A percentile compares a stretch with the other conserved stretches of the same genome.
These are phyloP conservation scores for Umbelopsis sp. DNA, from an alignment of 371 early-diverging fungal genomes.

Conservation along the genomic window DNA sequence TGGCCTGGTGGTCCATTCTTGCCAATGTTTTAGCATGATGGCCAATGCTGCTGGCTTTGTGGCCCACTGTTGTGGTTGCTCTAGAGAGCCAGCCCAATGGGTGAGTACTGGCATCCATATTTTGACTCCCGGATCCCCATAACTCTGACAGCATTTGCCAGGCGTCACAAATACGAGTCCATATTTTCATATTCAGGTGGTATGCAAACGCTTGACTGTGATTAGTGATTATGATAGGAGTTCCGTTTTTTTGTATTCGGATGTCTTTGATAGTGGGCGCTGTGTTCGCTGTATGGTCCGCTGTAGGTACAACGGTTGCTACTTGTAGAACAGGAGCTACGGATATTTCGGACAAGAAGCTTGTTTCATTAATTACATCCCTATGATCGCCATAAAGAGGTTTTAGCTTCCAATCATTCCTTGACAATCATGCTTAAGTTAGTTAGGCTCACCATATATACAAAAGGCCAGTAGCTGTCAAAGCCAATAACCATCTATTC, in stretches of 20 bases:
- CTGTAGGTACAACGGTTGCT: slow-evolving; percentile 33
- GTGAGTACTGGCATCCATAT: slow-evolving; percentile 4
- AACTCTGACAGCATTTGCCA: slow-evolving; percentile 63
- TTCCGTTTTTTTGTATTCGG: slow-evolving; percentile 64
- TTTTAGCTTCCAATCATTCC: neutral
- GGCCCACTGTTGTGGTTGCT: slow-evolving; percentile 3
- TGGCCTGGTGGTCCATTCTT: slow-evolving; percentile 12
- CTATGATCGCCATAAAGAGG: slow-evolving; percentile 22
- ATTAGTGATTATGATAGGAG: slow-evolving; percentile 73
- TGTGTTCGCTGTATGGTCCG: slow-evolving; percentile 34
- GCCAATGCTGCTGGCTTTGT: slow-evolving; percentile 16
- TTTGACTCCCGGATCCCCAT: slow-evolving; percentile 39
- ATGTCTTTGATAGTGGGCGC: slow-evolving; percentile 64
- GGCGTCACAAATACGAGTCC: slow-evolving; percentile 75
- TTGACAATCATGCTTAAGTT: neutral
- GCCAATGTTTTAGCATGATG: slow-evolving; percentile 11
- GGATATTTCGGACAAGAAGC: slow-evolving; percentile 54
- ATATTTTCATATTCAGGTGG: slow-evolving; percentile 67
- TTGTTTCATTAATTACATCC: slow-evolving; percentile 56
- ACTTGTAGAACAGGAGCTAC: slow-evolving; percentile 62
- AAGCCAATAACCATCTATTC: slow-evolving; percentile 64
- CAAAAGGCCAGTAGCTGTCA: slow-evolving; percentile 67
- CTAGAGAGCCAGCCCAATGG: slow-evolving; percentile 23
- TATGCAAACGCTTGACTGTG: slow-evolving; percentile 77
- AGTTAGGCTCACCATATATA: slow-evolving; percentile 60